Base-by-base conservation (phyloP, 1,139 yeast genomes). In the Pichia sp. region DNA sequence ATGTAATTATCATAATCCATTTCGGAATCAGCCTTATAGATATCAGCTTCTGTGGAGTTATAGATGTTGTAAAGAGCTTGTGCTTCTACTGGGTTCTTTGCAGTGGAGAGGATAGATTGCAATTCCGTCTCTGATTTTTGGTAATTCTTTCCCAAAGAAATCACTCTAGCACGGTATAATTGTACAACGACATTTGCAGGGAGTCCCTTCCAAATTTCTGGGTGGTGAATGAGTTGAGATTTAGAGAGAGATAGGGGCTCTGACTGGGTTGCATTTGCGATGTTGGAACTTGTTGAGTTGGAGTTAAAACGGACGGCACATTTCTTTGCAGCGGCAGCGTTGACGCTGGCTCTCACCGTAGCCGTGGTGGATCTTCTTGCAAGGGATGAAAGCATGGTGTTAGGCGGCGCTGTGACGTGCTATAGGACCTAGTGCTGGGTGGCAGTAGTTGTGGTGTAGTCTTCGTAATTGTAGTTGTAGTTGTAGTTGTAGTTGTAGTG, bases 171-270 rank as follows among this genome's bases (percentile, higher is more conserved):
- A 47, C 72, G 64, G 53, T 75, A 83, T 44, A 81, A 64, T 44
- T 71, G 72, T 44, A 79, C 66, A 35, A 81, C 72, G 47, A 70
- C 66, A 42, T 75, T 75, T 9, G 83, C 72, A 15, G 84, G 79
- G 39, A 79, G 63, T 0, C 80, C 82, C 39, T 67, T 63, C 93
- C 93, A 81, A 34, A 71, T 66, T 41, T 73, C 74, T 5, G 93
- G 93, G 42, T 74, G 45, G 24, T 49, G 32, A 20, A 49, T 42
- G 20, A 55, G 35, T 27, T 51, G 40, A 12, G 42, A 41, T 15
- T 51, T 50, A 1, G 54, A 45, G 14, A 50, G 6, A 5, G 15
- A 10, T 6, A 14, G 14, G 10, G 16, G 16, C 27, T 14, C 16
- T 14, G n/a, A n/a, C n/a, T n/a, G n/a, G n/a, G n/a, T n/a, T n/a